Evolutionary conservation across 2,329 filamentous ascomycete genomes (phyloP).

Genomic region (Trichoderma sp.): DNA sequence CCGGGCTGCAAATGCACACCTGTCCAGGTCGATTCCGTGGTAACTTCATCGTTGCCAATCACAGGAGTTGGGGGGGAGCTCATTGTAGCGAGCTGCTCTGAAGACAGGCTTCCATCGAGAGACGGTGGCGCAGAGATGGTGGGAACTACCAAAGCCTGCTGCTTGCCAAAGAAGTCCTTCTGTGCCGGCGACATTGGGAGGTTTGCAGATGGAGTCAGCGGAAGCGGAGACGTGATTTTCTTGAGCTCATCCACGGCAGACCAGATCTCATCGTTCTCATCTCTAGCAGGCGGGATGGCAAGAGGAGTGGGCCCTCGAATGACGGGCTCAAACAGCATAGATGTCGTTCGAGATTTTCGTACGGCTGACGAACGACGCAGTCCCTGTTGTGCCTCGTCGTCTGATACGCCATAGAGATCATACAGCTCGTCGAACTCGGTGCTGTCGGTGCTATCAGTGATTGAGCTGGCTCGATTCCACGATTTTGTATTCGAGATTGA

Average conservation of each 20-base stretch:
- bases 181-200: constrained; percentile 76
- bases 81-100: constrained; percentile 80
- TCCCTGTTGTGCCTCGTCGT: constrained; percentile 35
- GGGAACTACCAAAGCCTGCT: constrained; percentile 66
- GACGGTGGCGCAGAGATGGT: constrained; percentile 81
- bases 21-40: constrained; percentile 65
- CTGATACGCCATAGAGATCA: constrained; percentile 80
- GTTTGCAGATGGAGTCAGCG: constrained; percentile 64
- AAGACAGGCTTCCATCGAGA: constrained; percentile 83
- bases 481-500: constrained; percentile 58
- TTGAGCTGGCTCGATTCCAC: constrained; percentile 64
- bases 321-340: constrained; percentile 39
- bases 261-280: constrained; percentile 44
- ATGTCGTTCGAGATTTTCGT: constrained; percentile 45
- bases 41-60: constrained; percentile 57
- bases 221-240: constrained; percentile 59
- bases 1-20: constrained; percentile 76
- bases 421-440: constrained; percentile 87
- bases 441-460: constrained; percentile 65
- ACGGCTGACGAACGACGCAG: constrained; percentile 35
- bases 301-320: constrained; percentile 46
- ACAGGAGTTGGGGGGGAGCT: constrained; percentile 86
- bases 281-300: constrained; percentile 51
- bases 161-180: constrained; percentile 67
- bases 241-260: constrained; percentile 49